Percentiles rank a stretch among this genome's conserved stretches.
These are phyloP conservation scores for Pythium phragmiticola DNA, from an alignment of 352 stramenopile species.

Conservation along the genomic window DNA sequence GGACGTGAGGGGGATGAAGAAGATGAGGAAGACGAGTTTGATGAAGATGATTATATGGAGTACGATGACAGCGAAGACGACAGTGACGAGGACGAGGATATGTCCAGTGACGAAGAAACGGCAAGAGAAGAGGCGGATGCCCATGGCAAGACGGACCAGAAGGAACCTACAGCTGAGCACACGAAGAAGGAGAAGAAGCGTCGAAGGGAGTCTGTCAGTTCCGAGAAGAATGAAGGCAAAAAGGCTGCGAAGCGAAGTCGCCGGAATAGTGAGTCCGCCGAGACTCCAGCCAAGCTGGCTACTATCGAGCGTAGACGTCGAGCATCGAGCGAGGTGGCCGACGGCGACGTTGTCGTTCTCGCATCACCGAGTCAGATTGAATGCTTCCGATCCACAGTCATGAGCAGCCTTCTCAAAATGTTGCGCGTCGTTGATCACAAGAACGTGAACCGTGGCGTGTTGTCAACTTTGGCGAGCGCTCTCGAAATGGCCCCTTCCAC, in stretches of 20 bases:
- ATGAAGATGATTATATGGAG: slow-evolving; percentile 57
- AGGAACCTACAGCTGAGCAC: background rate
- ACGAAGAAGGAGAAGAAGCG: slow-evolving; percentile 30
- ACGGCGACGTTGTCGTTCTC: background rate
- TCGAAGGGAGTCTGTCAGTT: slow-evolving; percentile 33
- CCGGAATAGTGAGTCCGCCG: background rate
- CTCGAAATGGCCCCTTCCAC: slow-evolving; percentile 73
- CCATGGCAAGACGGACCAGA: background rate
- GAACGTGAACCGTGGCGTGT: slow-evolving; percentile 59
- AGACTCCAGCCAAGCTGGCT: background rate
- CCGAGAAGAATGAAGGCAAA: slow-evolving; percentile 26
- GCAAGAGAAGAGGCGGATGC: background rate
- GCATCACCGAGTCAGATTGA: slow-evolving; percentile 41
- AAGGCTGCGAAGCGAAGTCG: slow-evolving; percentile 6
- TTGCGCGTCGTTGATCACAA: slow-evolving; percentile 62
- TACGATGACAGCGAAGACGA: slow-evolving; percentile 46
- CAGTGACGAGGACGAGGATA: slow-evolving; percentile 30
- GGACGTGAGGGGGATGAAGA: slow-evolving; percentile 54
- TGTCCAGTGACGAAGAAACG: slow-evolving; percentile 18
- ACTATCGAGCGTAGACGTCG: background rate
- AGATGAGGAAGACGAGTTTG: slow-evolving; percentile 47
- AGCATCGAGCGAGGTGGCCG: background rate
- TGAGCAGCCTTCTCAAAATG: slow-evolving; percentile 47
- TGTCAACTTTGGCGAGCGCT: slow-evolving; percentile 64
- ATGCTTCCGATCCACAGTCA: slow-evolving; percentile 46